Evolutionary conservation across 2,329 filamentous ascomycete genomes (phyloP).

Genomic region (Bipolaris cookei): DNA sequence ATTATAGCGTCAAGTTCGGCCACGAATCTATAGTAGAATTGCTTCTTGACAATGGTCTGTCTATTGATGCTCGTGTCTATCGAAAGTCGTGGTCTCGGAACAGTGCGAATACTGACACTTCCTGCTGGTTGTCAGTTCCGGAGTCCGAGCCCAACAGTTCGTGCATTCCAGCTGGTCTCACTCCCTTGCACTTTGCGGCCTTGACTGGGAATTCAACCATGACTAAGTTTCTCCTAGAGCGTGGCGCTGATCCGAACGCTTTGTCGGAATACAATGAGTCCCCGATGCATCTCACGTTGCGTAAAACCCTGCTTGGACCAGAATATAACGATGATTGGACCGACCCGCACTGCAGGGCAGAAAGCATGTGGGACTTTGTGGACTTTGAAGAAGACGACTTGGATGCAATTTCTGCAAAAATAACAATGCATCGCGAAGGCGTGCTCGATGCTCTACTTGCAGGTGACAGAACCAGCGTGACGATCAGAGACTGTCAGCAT

Average conservation of each 20-base stretch:
- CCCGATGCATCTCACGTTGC: not conserved
- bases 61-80: constrained; percentile 14
- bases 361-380: not conserved
- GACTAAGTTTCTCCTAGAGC: not conserved
- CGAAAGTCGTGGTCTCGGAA: constrained; percentile 4
- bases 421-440: not conserved
- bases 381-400: not conserved
- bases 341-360: not conserved
- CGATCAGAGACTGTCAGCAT: not conserved
- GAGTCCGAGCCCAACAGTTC: not conserved
- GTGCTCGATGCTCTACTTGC: not conserved
- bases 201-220: not conserved
- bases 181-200: not conserved
- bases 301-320: not conserved
- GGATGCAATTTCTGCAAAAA: not conserved
- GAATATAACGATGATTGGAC: not conserved
- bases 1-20: constrained; percentile 18
- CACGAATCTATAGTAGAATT: constrained; percentile 11
- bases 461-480: not conserved
- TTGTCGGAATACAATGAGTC: not conserved
- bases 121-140: not conserved
- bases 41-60: constrained; percentile 9
- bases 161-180: not conserved
- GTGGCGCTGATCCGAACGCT: constrained; percentile 1
- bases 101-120: not conserved